A percentile compares a stretch with the other conserved stretches of the same genome.
phyloP scores from a whole-genome alignment of 1,284 basidiomycete species.

The Waitea zeae region DNA sequence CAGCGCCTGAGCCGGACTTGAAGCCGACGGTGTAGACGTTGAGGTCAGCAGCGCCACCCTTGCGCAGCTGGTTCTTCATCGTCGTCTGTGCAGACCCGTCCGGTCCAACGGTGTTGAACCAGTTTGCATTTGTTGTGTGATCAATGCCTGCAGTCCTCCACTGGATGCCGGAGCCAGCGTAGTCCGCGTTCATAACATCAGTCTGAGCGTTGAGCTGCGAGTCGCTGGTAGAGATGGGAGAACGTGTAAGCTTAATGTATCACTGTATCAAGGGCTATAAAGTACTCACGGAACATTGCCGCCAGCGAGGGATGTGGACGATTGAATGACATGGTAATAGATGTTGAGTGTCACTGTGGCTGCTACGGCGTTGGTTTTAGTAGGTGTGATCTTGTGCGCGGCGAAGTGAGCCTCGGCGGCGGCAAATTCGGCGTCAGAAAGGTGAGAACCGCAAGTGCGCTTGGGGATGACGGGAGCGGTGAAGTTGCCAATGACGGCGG shows the following conservation, averaged over 20 bases:
- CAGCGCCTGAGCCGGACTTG: conserved; percentile 15
- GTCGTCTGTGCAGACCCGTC: conserved; percentile 20
- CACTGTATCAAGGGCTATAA: not conserved
- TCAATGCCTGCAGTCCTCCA: conserved; percentile 25
- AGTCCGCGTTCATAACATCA: conserved; percentile 27
- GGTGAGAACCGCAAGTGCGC: conserved; percentile 17
- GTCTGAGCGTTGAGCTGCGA: conserved; percentile 23
- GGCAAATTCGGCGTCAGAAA: conserved; percentile 18
- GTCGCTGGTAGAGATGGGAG: conserved; percentile 14
- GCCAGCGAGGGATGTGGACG: conserved; percentile 18
- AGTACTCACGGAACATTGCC: conserved; percentile 26
- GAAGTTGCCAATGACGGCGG: conserved; percentile 7
- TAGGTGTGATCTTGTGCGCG: conserved; percentile 18
- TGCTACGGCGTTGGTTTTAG: conserved; percentile 13
- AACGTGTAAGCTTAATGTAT: conserved; percentile 6
- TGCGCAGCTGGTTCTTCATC: conserved; percentile 30
- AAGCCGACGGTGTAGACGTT: conserved; percentile 36
- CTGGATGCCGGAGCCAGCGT: conserved; percentile 20
- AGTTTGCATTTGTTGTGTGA: conserved; percentile 26
- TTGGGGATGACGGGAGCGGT: conserved; percentile 10
- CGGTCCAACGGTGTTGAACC: conserved; percentile 28
- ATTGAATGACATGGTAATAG: conserved; percentile 29
- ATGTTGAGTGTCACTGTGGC: conserved; percentile 18
- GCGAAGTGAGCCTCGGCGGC: conserved; percentile 24
- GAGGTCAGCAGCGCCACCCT: conserved; percentile 22